A percentile compares a stretch with the other conserved stretches of the same genome.
These are phyloP conservation scores for Elsinoe arachidis DNA, from an alignment of 2,329 filamentous ascomycete genomes.

Conservation along the genomic window DNA sequence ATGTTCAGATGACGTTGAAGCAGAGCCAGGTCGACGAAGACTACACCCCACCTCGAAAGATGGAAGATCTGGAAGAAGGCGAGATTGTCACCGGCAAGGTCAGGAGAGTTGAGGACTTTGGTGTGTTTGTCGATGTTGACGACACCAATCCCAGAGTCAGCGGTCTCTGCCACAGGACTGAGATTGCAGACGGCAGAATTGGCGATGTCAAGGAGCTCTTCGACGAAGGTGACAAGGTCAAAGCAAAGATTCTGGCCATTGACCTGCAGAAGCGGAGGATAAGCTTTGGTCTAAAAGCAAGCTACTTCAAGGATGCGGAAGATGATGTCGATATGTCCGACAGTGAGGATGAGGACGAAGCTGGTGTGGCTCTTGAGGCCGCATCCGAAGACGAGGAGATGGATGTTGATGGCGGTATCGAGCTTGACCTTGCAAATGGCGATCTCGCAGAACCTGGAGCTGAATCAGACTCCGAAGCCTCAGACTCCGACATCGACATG, in stretches of 20 bases:
- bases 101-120: slow-evolving; percentile 88
- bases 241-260: slow-evolving; percentile 76
- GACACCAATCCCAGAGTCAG: slow-evolving; percentile 73
- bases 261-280: slow-evolving; percentile 68
- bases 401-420: slow-evolving; percentile 34
- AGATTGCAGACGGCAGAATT: slow-evolving; percentile 79
- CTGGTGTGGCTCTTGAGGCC: slow-evolving; percentile 26
- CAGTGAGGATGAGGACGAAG: slow-evolving; percentile 34
- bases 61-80: slow-evolving; percentile 68
- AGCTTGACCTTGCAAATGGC: slow-evolving; percentile 38
- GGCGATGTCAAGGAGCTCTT: slow-evolving; percentile 84
- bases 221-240: slow-evolving; percentile 83
- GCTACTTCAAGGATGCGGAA: slow-evolving; percentile 62
- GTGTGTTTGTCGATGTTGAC: slow-evolving; percentile 87
- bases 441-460: slow-evolving; percentile 26
- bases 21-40: slow-evolving; percentile 71
- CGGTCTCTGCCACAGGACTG: slow-evolving; percentile 82
- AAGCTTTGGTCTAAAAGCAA: slow-evolving; percentile 86
- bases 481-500: slow-evolving; percentile 42
- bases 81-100: slow-evolving; percentile 83
- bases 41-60: slow-evolving; percentile 63
- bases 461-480: slow-evolving; percentile 33
- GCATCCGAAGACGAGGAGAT: slow-evolving; percentile 28
- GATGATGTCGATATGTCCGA: slow-evolving; percentile 39
- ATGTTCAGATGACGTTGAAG: slow-evolving; percentile 81